Conservation (phyloP, 768 basidiomycete species). For the Termitomyces sp. region DNA sequence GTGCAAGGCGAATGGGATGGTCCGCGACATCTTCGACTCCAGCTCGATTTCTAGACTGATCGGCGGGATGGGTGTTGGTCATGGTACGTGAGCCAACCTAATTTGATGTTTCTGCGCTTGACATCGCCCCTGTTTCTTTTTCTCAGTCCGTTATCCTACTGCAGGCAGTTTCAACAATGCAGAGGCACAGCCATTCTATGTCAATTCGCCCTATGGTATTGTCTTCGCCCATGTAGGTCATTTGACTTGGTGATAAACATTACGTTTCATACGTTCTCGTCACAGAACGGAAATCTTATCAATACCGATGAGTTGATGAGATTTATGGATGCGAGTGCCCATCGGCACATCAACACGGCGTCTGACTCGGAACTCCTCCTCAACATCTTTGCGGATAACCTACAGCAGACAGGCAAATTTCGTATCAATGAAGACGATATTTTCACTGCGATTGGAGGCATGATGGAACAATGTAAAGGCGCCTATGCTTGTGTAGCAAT, state of each 20-base stretch:
- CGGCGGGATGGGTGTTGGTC: constrained; percentile 97
- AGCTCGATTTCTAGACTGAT: constrained; percentile 69
- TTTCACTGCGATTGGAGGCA: constrained; percentile 85
- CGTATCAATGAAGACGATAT: constrained; percentile 99
- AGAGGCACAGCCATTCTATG: constrained; percentile 99
- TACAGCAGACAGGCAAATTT: constrained; percentile 98
- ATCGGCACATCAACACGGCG: constrained; percentile 97
- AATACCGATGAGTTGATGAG: constrained; percentile 83
- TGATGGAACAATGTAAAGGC: constrained; percentile 86
- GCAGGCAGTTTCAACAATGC: constrained; percentile 96
- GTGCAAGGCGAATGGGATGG: constrained; percentile 99
- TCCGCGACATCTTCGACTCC: constrained; percentile 91
- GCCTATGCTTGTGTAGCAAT: constrained; percentile 98
- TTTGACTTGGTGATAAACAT: background rate
- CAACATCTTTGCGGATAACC: constrained; percentile 96
- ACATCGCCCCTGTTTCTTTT: background rate
- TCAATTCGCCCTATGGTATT: constrained; percentile 99
- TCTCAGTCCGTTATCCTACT: constrained; percentile 90
- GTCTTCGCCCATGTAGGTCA: constrained; percentile 89
- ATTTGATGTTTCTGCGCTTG: constrained; percentile 14
- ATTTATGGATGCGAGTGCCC: constrained; percentile 93
- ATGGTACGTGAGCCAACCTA: constrained; percentile 49
- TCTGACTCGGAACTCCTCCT: constrained; percentile 96
- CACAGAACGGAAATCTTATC: constrained; percentile 96
- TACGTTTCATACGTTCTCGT: constrained; percentile 2